Evolutionary conservation across 1,284 basidiomycete species (phyloP).

Genomic region (Boletus smithii): DNA sequence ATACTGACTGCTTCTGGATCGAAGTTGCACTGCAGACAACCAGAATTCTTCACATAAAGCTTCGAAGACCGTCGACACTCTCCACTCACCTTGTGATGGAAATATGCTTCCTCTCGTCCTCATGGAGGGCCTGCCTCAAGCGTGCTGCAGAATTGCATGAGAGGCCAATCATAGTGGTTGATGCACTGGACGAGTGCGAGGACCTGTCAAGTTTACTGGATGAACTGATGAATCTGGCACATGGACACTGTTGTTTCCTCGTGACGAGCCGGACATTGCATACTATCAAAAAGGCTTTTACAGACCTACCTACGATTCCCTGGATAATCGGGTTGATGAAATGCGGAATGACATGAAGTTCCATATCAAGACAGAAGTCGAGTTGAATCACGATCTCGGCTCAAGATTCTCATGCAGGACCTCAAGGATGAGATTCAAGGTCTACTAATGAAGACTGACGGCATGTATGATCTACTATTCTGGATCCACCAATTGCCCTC

Average conservation of each 20-base stretch:
- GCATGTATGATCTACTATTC: constrained; percentile 15
- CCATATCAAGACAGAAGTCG: neutral
- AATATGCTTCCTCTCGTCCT: too few species aligned
- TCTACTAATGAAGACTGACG: constrained; percentile 4
- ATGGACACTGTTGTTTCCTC: neutral
- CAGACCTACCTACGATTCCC: neutral
- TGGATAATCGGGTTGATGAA: neutral
- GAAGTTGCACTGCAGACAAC: too few species aligned
- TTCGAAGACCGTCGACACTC: too few species aligned
- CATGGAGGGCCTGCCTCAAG: too few species aligned
- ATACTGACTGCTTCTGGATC: too few species aligned
- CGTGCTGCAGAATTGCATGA: neutral
- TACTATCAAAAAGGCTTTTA: neutral
- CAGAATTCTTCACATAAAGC: too few species aligned
- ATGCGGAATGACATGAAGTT: neutral
- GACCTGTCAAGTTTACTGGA: neutral
- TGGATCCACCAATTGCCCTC: too few species aligned
- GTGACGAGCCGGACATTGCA: neutral
- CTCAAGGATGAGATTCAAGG: neutral
- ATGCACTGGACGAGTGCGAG: constrained; percentile 12
- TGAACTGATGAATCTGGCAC: neutral
- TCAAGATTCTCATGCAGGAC: neutral
- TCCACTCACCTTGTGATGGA: too few species aligned
- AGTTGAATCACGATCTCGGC: neutral
- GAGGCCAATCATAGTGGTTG: neutral